Percentiles rank a stretch among this genome's conserved stretches.
These are phyloP conservation scores for Globisporangium iwayamae DNA, from an alignment of 352 stramenopile genomes.

Conservation along the genomic window DNA sequence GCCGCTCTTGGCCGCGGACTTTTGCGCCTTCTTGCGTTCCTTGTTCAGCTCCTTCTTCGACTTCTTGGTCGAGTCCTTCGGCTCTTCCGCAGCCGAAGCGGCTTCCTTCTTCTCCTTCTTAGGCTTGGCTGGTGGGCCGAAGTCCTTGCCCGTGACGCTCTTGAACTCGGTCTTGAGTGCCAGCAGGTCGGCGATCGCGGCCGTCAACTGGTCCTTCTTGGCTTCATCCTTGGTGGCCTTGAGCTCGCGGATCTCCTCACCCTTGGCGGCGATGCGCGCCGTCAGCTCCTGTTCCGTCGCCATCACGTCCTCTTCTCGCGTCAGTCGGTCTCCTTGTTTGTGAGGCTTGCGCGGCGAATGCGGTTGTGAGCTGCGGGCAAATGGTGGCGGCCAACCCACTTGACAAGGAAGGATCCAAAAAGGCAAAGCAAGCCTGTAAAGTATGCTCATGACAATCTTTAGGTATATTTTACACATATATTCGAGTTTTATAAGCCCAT, in stretches of 20 bases:
- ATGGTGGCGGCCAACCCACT: not conserved
- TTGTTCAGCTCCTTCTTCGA: constrained; percentile 90
- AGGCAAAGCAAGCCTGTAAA: not conserved
- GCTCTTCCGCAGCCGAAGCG: constrained; percentile 13
- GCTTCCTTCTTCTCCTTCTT: constrained; percentile 61
- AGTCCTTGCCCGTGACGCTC: constrained; percentile 66
- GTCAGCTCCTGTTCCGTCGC: constrained; percentile 59
- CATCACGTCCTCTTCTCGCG: not conserved
- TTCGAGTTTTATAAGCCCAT: not conserved
- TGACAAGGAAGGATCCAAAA: not conserved
- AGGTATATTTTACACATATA: not conserved
- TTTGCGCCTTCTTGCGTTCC: constrained; percentile 84
- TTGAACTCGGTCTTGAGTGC: constrained; percentile 80
- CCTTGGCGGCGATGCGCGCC: constrained; percentile 56
- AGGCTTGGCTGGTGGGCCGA: constrained; percentile 52
- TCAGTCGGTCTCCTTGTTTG: not conserved
- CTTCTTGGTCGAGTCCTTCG: constrained; percentile 59
- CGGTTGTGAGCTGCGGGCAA: not conserved
- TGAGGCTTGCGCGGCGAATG: not conserved
- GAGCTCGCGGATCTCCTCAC: constrained; percentile 67
- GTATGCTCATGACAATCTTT: not conserved
- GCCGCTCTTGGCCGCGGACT: constrained; percentile 62
- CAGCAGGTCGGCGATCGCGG: constrained; percentile 52
- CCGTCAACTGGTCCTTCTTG: constrained; percentile 47
- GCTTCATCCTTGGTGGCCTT: constrained; percentile 54